These are phyloP conservation scores for Ogataea henricii DNA, from an alignment of 805 yeast species.

Conservation along the genomic window DNA sequence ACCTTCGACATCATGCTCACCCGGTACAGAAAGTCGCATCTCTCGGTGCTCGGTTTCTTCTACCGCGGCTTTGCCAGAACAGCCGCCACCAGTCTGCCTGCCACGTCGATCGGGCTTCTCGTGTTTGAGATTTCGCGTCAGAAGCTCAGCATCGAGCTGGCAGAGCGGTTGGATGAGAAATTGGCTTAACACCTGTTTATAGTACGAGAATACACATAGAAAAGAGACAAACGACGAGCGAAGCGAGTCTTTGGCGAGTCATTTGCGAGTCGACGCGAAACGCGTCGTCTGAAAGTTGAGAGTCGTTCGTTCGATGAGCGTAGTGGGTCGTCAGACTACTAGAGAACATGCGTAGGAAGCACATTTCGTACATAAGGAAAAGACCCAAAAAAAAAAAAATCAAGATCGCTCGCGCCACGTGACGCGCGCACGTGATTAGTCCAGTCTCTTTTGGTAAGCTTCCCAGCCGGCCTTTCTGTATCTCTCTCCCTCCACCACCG, in stretches of 20 bases:
- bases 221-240: no score
- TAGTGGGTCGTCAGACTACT: no score
- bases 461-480: constrained; percentile 95
- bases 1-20: constrained; percentile 63
- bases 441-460: constrained; percentile 55
- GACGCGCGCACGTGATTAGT: no score
- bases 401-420: constrained; percentile 10
- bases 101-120: constrained; percentile 82
- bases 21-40: constrained; percentile 54
- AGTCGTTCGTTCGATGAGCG: no score
- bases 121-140: constrained; percentile 80
- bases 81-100: constrained; percentile 78
- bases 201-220: not conserved
- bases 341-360: no score
- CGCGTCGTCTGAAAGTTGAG: no score
- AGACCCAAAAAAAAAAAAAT: no score
- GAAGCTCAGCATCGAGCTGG: constrained; percentile 32
- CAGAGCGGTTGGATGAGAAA: constrained; percentile 16
- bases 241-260: no score
- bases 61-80: constrained; percentile 78
- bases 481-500: constrained; percentile 81
- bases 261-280: no score
- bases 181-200: constrained; percentile 3
- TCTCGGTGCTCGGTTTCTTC: constrained; percentile 63
- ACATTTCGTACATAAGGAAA: no score